A percentile compares a stretch with the other conserved stretches of the same genome.
Evolutionary conservation across 2,329 filamentous ascomycete species (phyloP).

Genomic region (Aspergillus sp.): DNA sequence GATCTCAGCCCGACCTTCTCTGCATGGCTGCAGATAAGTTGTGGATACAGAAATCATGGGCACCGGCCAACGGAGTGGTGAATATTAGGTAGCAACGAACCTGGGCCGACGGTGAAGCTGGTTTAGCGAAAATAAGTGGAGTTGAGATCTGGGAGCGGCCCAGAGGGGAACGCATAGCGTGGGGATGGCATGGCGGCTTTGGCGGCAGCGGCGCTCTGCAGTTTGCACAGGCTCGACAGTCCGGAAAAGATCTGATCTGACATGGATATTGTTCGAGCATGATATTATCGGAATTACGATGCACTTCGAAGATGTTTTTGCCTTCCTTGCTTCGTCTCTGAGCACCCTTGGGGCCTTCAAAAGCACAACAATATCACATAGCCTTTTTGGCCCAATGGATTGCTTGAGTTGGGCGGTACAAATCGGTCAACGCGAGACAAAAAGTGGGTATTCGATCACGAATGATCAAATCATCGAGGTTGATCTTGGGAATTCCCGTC

Average conservation of each 20-base stretch:
- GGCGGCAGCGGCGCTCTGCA: not conserved
- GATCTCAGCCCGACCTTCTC: not conserved
- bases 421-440: not conserved
- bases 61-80: not conserved
- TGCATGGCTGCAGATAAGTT: not conserved
- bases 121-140: not conserved
- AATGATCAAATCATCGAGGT: not conserved
- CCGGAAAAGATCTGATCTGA: not conserved
- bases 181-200: conserved; percentile 6
- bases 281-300: not conserved
- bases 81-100: not conserved
- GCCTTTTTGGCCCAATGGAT: not conserved
- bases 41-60: not conserved
- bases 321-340: not conserved
- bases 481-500: not conserved
- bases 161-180: not conserved
- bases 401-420: not conserved
- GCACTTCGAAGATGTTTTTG: not conserved
- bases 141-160: not conserved
- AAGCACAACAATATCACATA: not conserved
- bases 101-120: no score
- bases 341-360: not conserved
- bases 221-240: not conserved
- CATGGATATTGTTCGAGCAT: not conserved
- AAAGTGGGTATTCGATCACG: not conserved